These are phyloP conservation scores for Trebouxia gelatinosa DNA, from an alignment of 163 green algal species.

Conservation along the genomic window DNA sequence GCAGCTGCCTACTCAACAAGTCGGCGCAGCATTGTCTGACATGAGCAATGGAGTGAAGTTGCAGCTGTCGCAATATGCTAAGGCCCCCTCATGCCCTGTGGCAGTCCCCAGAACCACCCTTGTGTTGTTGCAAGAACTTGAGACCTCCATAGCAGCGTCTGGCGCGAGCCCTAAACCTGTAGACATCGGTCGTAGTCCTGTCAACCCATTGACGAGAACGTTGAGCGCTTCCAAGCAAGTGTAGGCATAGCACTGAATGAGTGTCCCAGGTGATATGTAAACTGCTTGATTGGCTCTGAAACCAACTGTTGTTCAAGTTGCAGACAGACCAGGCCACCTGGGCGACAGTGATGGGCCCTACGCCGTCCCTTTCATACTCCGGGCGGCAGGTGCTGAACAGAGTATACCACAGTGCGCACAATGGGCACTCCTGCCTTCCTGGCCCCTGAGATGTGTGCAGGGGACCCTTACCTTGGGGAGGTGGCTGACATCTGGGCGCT, in stretches of 20 bases:
- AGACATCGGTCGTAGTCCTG: conserved; percentile 2
- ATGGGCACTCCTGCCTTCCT: conserved; percentile 77
- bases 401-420: conserved; percentile 26
- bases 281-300: background rate
- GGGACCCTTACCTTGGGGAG: conserved; percentile 40
- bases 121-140: conserved; percentile 21
- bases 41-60: conserved; percentile 9
- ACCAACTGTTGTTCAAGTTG: no score
- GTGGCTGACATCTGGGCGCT: conserved; percentile 61
- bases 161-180: background rate
- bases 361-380: no score
- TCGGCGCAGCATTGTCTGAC: conserved; percentile 1
- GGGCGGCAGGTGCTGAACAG: conserved; percentile 58
- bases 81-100: conserved; percentile 26
- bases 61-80: conserved; percentile 26
- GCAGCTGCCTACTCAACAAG: conserved; percentile 23
- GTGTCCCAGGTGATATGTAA: background rate
- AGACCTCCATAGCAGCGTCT: conserved; percentile 3
- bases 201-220: background rate
- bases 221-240: no score
- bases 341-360: no score
- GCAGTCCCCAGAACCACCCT: conserved; percentile 17
- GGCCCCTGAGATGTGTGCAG: conserved; percentile 55
- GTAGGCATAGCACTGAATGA: background rate
- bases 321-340: background rate